phyloP scores from a whole-genome alignment of 768 basidiomycete species.

The Termitomyces eurrhizus region DNA sequence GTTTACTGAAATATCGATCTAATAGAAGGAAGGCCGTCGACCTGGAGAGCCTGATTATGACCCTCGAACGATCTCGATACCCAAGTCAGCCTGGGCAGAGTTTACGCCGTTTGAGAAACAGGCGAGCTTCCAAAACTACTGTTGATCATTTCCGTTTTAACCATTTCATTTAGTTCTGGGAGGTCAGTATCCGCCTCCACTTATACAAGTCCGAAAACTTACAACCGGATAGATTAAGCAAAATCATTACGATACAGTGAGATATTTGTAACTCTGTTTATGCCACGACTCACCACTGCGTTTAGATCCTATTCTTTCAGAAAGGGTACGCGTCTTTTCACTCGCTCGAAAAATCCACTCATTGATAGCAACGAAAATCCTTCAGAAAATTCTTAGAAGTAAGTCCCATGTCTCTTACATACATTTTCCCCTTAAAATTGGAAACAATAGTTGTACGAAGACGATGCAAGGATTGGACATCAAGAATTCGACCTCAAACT shows the following conservation, averaged over 20 bases:
- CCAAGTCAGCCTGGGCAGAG: conserved; percentile 65
- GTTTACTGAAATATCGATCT: conserved; percentile 2
- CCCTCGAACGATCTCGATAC: conserved; percentile 82
- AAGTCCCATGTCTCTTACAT: conserved; percentile 5
- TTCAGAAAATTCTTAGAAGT: conserved; percentile 79
- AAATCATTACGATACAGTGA: conserved; percentile 91
- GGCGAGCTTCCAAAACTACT: conserved; percentile 29
- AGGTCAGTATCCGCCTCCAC: conserved; percentile 37
- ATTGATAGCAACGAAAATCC: background rate
- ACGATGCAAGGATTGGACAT: conserved; percentile 91
- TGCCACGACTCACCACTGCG: conserved; percentile 14
- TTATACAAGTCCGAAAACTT: background rate
- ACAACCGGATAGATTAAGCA: conserved; percentile 74
- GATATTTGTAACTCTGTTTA: conserved; percentile 11
- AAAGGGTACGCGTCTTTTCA: conserved; percentile 64
- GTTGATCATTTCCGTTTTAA: conserved; percentile 2
- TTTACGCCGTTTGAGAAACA: conserved; percentile 98
- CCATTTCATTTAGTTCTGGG: conserved; percentile 56
- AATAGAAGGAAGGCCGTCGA: conserved; percentile 72
- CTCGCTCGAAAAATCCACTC: background rate
- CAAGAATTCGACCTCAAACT: conserved; percentile 93
- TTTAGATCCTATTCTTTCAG: conserved; percentile 90
- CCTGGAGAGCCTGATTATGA: conserved; percentile 89
- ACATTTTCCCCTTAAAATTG: background rate
- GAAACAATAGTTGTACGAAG: conserved; percentile 73